Conservation (phyloP, 2,329 filamentous ascomycete genomes). For the Cercospora berteroae region DNA sequence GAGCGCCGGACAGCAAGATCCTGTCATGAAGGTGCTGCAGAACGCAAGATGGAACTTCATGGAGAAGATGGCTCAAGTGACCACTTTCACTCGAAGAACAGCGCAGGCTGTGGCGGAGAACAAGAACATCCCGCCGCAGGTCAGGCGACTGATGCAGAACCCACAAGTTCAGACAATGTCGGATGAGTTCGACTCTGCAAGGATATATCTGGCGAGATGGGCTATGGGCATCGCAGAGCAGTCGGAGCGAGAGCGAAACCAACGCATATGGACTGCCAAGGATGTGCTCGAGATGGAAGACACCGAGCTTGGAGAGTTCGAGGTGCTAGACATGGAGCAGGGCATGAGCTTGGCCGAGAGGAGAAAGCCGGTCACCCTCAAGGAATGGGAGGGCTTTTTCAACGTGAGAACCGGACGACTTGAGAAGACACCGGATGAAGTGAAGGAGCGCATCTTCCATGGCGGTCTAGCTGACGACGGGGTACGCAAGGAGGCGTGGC, state of each 20-base stretch:
- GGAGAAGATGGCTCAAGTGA: slow-evolving; percentile 96
- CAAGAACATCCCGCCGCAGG: slow-evolving; percentile 83
- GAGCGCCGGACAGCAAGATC: slow-evolving; percentile 68
- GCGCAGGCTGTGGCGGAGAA: slow-evolving; percentile 92
- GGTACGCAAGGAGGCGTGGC: slow-evolving; percentile 93
- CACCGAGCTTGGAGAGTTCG: slow-evolving; percentile 92
- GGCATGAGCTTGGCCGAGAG: slow-evolving; percentile 72
- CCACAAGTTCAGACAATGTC: slow-evolving; percentile 93
- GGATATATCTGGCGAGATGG: slow-evolving; percentile 92
- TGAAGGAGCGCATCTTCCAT: slow-evolving; percentile 96
- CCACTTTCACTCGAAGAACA: slow-evolving; percentile 87
- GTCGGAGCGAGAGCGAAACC: slow-evolving; percentile 80
- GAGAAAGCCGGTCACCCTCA: slow-evolving; percentile 71
- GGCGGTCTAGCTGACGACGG: slow-evolving; percentile 87
- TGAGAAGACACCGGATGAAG: slow-evolving; percentile 80
- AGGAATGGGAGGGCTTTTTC: slow-evolving; percentile 92
- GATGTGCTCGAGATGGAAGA: slow-evolving; percentile 94
- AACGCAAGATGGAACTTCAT: slow-evolving; percentile 95
- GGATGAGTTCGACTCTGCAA: slow-evolving; percentile 94
- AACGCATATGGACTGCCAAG: slow-evolving; percentile 87
- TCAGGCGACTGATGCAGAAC: slow-evolving; percentile 79
- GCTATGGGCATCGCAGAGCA: slow-evolving; percentile 99
- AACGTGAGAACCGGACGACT: slow-evolving; percentile 71
- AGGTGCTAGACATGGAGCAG: slow-evolving; percentile 79
- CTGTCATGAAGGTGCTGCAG: slow-evolving; percentile 88